A percentile compares a stretch with the other conserved stretches of the same genome.
phyloP scores from a whole-genome alignment of 1,139 yeast species.

The Diutina scorzettiae region DNA sequence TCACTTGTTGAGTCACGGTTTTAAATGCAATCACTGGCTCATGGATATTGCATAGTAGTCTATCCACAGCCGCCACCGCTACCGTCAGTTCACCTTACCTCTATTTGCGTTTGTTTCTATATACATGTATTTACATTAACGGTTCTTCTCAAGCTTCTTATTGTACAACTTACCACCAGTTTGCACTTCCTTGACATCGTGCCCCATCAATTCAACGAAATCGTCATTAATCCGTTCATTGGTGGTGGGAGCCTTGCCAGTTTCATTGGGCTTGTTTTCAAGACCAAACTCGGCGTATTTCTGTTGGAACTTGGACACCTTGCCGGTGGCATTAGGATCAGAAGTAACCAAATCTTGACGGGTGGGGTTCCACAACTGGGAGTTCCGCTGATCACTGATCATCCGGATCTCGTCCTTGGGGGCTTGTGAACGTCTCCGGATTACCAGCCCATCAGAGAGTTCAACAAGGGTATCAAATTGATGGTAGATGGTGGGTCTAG shows the following conservation, averaged over 20 bases:
- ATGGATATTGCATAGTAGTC: too few species aligned
- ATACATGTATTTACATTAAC: slow-evolving; percentile 10
- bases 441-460: slow-evolving; percentile 86
- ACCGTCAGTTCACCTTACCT: neutral
- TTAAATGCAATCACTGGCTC: too few species aligned
- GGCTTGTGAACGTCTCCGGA: slow-evolving; percentile 70
- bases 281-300: slow-evolving; percentile 48
- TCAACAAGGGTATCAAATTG: slow-evolving; percentile 82
- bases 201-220: slow-evolving; percentile 39
- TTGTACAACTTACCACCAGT: slow-evolving; percentile 50
- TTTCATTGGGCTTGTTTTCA: slow-evolving; percentile 12
- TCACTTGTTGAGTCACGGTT: too few species aligned
- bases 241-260: slow-evolving; percentile 9
- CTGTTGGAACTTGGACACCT: slow-evolving; percentile 72
- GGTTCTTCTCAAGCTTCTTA: slow-evolving; percentile 30
- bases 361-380: slow-evolving; percentile 78
- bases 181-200: slow-evolving; percentile 49
- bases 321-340: slow-evolving; percentile 79
- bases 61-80: neutral
- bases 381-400: slow-evolving; percentile 81
- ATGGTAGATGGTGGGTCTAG: slow-evolving; percentile 87
- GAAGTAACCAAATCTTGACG: slow-evolving; percentile 63
- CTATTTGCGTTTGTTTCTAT: slow-evolving; percentile 4
- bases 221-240: slow-evolving; percentile 2
- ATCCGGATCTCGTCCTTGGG: slow-evolving; percentile 82